Percentiles rank a stretch among this genome's conserved stretches.
These are phyloP conservation scores for Skeletonema costatum DNA, from an alignment of 108 stramenopile species.

Conservation along the genomic window DNA sequence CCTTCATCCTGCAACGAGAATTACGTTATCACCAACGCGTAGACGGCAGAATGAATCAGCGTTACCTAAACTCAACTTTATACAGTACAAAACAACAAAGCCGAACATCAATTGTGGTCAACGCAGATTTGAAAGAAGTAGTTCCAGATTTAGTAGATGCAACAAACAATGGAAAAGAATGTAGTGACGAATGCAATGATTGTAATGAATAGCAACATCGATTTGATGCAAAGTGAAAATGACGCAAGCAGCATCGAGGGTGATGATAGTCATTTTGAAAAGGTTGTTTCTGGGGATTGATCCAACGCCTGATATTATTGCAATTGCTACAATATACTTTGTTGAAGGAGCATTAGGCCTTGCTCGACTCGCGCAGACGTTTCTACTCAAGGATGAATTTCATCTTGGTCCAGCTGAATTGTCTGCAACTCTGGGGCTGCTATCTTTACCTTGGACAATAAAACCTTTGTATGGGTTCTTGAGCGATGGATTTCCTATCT, in stretches of 20 bases:
- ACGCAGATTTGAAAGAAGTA: neutral
- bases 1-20: neutral
- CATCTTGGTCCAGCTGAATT: conserved; percentile 90
- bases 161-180: neutral
- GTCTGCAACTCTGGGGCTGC: conserved; percentile 87
- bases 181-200: neutral
- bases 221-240: neutral
- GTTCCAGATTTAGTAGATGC: neutral
- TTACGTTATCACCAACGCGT: neutral
- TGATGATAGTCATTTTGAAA: conserved; percentile 7
- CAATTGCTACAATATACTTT: conserved; percentile 93
- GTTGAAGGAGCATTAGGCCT: conserved; percentile 95
- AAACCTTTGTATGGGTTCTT: conserved; percentile 95
- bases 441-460: conserved; percentile 91
- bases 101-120: neutral
- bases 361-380: conserved; percentile 91
- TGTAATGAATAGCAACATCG: neutral
- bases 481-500: conserved; percentile 86
- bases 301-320: conserved; percentile 80
- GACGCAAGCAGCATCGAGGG: neutral
- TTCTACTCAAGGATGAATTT: conserved; percentile 94
- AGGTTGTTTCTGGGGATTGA: conserved; percentile 71
- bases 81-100: neutral
- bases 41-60: neutral
- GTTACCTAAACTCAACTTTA: neutral